Base-by-base conservation (phyloP, 257 asterid species). In the Capsicum chinense region DNA sequence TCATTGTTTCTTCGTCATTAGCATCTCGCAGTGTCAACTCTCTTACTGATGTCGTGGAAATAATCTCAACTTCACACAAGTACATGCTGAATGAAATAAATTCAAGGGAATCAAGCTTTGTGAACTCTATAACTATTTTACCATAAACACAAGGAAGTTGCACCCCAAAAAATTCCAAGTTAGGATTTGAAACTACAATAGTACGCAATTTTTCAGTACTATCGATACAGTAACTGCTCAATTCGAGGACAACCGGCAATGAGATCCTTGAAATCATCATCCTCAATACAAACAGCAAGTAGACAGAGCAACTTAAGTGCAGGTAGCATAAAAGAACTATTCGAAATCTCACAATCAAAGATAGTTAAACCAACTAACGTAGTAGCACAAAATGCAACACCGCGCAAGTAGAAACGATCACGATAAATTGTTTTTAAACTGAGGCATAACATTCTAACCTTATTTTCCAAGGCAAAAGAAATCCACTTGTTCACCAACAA, bases 111-210 rank as follows among this genome's bases (percentile, higher is more conserved):
- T 35, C 0, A 67, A 67, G 19, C 6, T 67, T 67, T 2, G 48
- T 0, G 5, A 21, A 67, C 48, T 67, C 12, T 13, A 67, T 14
- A 2, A 17, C 3, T 6, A 67, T 37, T 67, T 35, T 67, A 67
- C 50, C 35, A 66, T 12, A 5, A 6, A 42, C 4, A 35, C 19
- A 3, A 13, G 0, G 21, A 67, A 35, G 6, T 3, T 14, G 11
- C 74, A 67, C 50, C 35, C 0, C 12, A 0, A 67, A 67, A 67
- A 67, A 13, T 0, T 13, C 7, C 12, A 35, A 1, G 2, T 13
- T 35, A 67, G 50, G 50, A 67, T 67, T 67, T 67, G 74, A 67
- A 66, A 67, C 74, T 13, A 67, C 74, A 14, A 67, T 13, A 33
- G 19, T 10, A 11, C 0, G 42, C 42, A 63, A 21, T 8, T 21